Base-by-base conservation (phyloP, 768 basidiomycete genomes). In the Kwoniella pini region DNA sequence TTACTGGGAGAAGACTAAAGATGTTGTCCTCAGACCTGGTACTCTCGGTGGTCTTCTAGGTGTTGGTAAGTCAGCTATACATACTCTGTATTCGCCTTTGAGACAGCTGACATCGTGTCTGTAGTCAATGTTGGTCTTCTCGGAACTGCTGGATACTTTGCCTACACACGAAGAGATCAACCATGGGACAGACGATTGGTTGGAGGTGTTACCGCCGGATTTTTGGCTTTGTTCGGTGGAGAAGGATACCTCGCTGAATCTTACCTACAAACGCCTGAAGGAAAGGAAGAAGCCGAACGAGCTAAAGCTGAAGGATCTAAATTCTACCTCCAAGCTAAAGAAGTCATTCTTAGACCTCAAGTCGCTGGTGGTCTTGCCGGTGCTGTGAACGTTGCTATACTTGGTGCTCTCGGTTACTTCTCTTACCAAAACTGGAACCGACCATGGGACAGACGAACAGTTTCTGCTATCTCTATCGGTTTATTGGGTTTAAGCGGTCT, bases 41-140 rank as follows among this genome's bases (percentile, higher is more conserved):
- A 84, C 88, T 51, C 85, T 86, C 10, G 87, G 89, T 26, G 88
- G 89, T 42, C 79, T 89, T 27, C 67, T 90, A 62, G 88, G 88
- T 42, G 73, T 90, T 44, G 82, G 88, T 88, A 64, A 17, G 83
- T 80, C 19, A 19, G 42, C 42, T 43, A 5, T 10, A 5, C 11
- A 24, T 3, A 27, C 9, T 11, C 11, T 26, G 5, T 6, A 12
- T 26, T 60, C 15, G 21, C 53, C 2, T 42, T 9, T 21, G 42
- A 17, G 13, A n/a, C n/a, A 26, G 22, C 36, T 62, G 22, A 44
- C 57, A 15, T 19, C 24, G 26, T 40, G 51, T 0, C 48, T 28
- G 2, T 57, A 88, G 88, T 88, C 48, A 90, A 90, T 76, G 79
- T 90, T 64, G 88, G 88, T 19, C 77, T 90, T 19, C 68, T 90